Evolutionary conservation across 139 green algal genomes (phyloP).

Genomic region (Medakamo hakoo): DNA sequence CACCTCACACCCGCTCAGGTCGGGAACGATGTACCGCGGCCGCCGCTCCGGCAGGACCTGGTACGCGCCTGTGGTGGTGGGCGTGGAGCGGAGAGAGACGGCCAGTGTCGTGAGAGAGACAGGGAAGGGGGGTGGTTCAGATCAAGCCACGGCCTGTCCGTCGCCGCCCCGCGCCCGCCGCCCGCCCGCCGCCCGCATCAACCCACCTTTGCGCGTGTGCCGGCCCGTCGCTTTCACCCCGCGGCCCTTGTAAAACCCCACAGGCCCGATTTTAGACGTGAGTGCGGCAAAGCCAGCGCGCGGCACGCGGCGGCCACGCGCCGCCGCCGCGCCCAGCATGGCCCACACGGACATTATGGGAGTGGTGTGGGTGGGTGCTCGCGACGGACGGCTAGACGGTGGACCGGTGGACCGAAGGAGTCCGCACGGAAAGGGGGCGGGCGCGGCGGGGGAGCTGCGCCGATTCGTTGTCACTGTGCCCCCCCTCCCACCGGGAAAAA

Average conservation of each 20-base stretch:
- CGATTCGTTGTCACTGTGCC: not conserved
- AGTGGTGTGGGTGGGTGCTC: not conserved
- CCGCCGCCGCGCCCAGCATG: constrained; percentile 4
- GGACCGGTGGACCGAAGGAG: not conserved
- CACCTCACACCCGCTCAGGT: constrained; percentile 16
- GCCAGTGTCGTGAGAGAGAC: too few relatives aligned
- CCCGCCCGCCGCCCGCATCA: not conserved
- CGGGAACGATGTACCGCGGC: constrained; percentile 20
- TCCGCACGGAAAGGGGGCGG: not conserved
- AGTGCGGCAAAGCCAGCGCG: constrained; percentile 19
- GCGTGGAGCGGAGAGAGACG: not conserved
- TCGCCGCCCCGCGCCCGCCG: not conserved
- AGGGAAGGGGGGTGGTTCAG: not conserved
- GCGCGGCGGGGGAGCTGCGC: not conserved
- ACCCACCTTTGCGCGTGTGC: constrained; percentile 36
- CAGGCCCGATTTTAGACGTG: constrained; percentile 26
- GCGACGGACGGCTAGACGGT: not conserved
- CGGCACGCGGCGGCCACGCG: constrained; percentile 15
- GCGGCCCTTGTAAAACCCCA: constrained; percentile 42
- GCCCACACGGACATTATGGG: not conserved
- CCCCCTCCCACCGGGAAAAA: too few relatives aligned
- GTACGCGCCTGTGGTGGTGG: constrained; percentile 14
- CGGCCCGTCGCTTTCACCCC: constrained; percentile 14
- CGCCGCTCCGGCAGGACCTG: constrained; percentile 4
- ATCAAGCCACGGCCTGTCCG: not conserved